Evolutionary conservation across 78 protist species (phyloP).

Genomic region (Dictyostelium brefeldianum): DNA sequence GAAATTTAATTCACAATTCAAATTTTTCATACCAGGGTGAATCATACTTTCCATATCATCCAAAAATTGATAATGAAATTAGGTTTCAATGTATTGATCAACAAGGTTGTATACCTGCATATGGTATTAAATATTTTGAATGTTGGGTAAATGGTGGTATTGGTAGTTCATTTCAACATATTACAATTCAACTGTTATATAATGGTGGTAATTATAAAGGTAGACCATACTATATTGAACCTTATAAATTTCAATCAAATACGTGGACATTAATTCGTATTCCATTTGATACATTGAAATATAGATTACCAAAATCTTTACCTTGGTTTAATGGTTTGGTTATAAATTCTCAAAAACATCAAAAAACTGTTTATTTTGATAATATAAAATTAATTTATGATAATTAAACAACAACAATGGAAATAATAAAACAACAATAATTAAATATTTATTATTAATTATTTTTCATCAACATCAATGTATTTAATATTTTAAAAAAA

Average conservation of each 20-base stretch:
- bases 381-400: constrained; percentile 36
- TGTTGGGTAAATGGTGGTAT: constrained; percentile 20
- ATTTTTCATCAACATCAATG: too few relatives aligned
- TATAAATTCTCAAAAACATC: neutral
- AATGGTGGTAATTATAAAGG: neutral
- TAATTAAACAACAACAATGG: neutral
- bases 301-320: neutral
- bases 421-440: too few relatives aligned
- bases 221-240: neutral
- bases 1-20: neutral
- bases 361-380: constrained; percentile 4
- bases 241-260: neutral
- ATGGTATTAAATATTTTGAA: constrained; percentile 30
- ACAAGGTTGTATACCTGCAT: neutral
- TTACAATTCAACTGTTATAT: neutral
- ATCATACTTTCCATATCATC: neutral
- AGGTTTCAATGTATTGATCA: constrained; percentile 13
- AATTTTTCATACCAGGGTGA: neutral
- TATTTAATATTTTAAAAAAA: too few relatives aligned
- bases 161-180: neutral
- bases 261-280: constrained; percentile 13
- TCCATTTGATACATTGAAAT: neutral
- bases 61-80: neutral
- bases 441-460: too few relatives aligned
- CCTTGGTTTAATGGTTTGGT: neutral